Base-by-base conservation (phyloP, 768 basidiomycete genomes). In the Tulasnella sp. region DNA sequence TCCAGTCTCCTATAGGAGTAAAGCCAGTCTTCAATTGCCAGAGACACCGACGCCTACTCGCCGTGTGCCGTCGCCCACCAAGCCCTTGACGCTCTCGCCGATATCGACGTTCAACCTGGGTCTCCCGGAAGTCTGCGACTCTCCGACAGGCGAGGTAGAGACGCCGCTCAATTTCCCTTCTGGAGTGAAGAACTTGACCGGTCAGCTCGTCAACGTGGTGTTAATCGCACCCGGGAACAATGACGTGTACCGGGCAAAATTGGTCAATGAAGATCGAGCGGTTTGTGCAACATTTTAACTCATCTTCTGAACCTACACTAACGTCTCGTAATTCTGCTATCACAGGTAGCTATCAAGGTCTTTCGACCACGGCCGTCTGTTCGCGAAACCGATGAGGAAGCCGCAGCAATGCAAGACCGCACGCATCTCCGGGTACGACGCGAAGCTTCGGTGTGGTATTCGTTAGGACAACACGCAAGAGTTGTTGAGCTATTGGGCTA, bases 261-360 rank as follows among this genome's bases (percentile, higher is more conserved):
- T 69, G 0, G 64, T 69, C 34, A 69, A 69, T 14, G 64, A 69
- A 28, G 64, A 34, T 69, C 64, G 64, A 69, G 64, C 64, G 28
- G 64, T 69, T 9, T 11, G 64, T 37, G 54, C 54, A 54, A 54
- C 64, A 12, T 28, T 20, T 1, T 34, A 31, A 22, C 18, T 20
- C 31, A 16, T 1, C 34, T 69, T 28, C 12, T 34, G 31, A 6
- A 0, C 37, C 64, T 2, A 44, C 31, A 5, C 31, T 34, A 16
- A 75, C 74, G 44, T 20, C 46, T 28, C 22, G n/a, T 20, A 18
- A 34, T 18, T 24, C 16, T 41, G 0, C 73, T 9, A 3, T 22
- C 14, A 1, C 74, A 75, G 74, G 74, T 75, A 24, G 74, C 74
- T 34, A 48, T 75, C 41, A 75, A 75, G 46, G 74, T 75, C n/a